phyloP scores from a whole-genome alignment of 2,329 filamentous ascomycete genomes.

The Colletotrichum simmondsii region DNA sequence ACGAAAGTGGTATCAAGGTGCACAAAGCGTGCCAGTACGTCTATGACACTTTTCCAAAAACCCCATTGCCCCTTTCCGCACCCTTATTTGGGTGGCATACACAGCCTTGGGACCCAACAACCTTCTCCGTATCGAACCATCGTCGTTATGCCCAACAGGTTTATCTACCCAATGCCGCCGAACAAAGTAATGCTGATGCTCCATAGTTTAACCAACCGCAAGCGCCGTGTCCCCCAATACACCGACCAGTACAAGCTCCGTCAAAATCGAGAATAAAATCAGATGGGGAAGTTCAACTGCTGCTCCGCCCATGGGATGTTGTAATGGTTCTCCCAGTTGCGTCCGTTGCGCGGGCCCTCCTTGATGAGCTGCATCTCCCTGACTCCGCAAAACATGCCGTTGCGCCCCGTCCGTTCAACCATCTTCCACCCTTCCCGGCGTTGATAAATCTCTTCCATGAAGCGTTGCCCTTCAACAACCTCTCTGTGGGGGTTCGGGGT shows the following conservation, averaged over 20 bases:
- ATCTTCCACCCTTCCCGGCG: constrained; percentile 50
- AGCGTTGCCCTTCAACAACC: constrained; percentile 66
- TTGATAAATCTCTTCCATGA: constrained; percentile 63
- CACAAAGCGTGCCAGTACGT: background rate
- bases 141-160: background rate
- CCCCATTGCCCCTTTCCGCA: background rate
- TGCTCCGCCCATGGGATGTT: constrained; percentile 27
- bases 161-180: background rate
- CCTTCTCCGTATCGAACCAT: background rate
- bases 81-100: background rate
- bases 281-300: constrained; percentile 26
- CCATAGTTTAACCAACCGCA: background rate
- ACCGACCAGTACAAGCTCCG: background rate
- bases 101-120: background rate
- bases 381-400: constrained; percentile 66
- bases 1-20: constrained; percentile 27
- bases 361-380: constrained; percentile 57
- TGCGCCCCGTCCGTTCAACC: constrained; percentile 55
- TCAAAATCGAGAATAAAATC: background rate
- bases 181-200: background rate
- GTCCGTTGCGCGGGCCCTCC: constrained; percentile 24
- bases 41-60: background rate
- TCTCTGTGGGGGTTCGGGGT: constrained; percentile 68
- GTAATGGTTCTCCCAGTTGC: constrained; percentile 32
- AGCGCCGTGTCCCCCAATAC: background rate